A percentile compares a stretch with the other conserved stretches of the same genome.
Conservation (phyloP, 2,329 filamentous ascomycete genomes). For the Colletotrichum cordylinicola region DNA sequence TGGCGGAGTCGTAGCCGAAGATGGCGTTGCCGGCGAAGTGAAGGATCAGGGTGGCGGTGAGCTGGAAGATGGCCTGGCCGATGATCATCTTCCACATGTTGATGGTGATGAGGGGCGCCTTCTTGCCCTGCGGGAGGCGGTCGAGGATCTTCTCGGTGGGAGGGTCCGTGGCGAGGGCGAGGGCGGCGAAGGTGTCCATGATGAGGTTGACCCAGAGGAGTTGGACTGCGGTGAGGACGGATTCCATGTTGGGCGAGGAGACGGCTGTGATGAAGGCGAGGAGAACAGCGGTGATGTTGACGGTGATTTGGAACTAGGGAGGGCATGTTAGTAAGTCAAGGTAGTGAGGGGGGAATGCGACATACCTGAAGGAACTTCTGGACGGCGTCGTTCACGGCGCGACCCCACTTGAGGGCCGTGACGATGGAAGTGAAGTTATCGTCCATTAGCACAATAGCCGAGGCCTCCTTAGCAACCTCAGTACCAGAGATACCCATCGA, state of each 20-base stretch:
- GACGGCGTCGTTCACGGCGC: constrained; percentile 71
- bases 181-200: constrained; percentile 72
- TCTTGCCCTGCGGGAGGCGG: constrained; percentile 63
- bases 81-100: constrained; percentile 74
- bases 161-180: constrained; percentile 69
- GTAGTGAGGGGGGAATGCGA: fast-evolving
- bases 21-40: constrained; percentile 66
- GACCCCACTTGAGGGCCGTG: constrained; percentile 72
- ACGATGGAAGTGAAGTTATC: constrained; percentile 72
- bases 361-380: constrained; percentile 69
- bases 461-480: constrained; percentile 72
- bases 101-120: constrained; percentile 73
- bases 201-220: constrained; percentile 74
- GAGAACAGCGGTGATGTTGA: constrained; percentile 72
- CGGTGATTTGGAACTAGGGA: constrained; percentile 67
- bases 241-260: constrained; percentile 56
- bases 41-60: constrained; percentile 62
- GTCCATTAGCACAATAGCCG: constrained; percentile 71
- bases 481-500: constrained; percentile 73
- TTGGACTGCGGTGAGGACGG: constrained; percentile 70
- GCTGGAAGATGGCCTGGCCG: constrained; percentile 66
- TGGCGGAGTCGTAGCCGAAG: constrained; percentile 51
- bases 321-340: constrained; percentile 2
- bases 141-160: constrained; percentile 63
- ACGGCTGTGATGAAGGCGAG: constrained; percentile 71